phyloP scores from a whole-genome alignment of 306 rosid genomes.

The Lathyrus tuberosus region DNA sequence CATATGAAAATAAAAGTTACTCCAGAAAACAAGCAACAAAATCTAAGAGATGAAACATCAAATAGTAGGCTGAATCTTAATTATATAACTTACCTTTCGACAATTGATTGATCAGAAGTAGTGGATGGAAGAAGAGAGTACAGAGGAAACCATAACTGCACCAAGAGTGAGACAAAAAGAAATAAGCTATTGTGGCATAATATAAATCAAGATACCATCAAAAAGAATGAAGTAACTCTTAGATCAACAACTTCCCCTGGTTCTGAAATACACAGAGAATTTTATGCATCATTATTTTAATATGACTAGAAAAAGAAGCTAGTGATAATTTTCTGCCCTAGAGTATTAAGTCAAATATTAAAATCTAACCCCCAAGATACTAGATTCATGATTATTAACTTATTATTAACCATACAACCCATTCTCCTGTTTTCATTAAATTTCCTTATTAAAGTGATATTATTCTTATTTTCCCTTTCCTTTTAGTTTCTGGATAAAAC shows the following conservation, averaged over 20 bases:
- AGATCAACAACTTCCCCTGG: background rate
- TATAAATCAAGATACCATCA: background rate
- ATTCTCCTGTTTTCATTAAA: background rate
- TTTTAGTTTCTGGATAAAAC: too few relatives aligned
- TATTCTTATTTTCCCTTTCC: too few relatives aligned
- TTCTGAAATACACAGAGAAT: background rate
- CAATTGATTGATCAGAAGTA: constrained; percentile 18
- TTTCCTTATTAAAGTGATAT: too few relatives aligned
- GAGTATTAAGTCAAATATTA: background rate
- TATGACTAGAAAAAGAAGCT: constrained; percentile 4
- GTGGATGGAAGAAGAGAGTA: constrained; percentile 57
- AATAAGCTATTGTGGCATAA: constrained; percentile 24
- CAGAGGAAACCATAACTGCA: constrained; percentile 95
- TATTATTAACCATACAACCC: background rate
- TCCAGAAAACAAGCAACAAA: constrained; percentile 24
- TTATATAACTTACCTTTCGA: constrained; percentile 53
- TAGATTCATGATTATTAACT: background rate
- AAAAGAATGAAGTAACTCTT: background rate
- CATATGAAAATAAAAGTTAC: constrained; percentile 15
- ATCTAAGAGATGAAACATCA: constrained; percentile 10
- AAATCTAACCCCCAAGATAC: background rate
- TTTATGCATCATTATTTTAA: background rate
- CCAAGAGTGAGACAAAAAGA: constrained; percentile 28
- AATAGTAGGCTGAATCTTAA: constrained; percentile 17
- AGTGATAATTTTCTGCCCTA: background rate